Evolutionary conservation across 2,329 filamentous ascomycete genomes (phyloP).

Genomic region (Pezicula neosporulosa): DNA sequence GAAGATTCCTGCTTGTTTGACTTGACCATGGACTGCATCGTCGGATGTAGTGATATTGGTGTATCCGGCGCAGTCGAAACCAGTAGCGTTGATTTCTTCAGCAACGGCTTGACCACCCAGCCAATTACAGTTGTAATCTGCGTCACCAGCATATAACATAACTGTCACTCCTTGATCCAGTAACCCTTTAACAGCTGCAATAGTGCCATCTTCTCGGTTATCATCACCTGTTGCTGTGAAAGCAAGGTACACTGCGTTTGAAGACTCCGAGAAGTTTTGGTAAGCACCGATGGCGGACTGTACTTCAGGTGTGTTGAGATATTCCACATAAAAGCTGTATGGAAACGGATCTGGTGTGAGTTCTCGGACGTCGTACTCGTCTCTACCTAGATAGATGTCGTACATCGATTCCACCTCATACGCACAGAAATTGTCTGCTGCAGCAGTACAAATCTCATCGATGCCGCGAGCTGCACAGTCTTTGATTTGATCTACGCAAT

Average conservation of each 20-base stretch:
- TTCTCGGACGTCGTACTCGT: conserved; percentile 59
- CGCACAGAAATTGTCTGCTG: conserved; percentile 55
- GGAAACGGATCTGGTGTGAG: conserved; percentile 55
- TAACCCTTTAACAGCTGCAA: conserved; percentile 51
- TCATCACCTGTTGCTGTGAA: conserved; percentile 48
- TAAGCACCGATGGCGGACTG: conserved; percentile 56
- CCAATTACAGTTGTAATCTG: conserved; percentile 61
- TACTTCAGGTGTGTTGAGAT: conserved; percentile 52
- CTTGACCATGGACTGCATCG: conserved; percentile 61
- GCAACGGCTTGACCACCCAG: conserved; percentile 69
- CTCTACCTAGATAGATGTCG: conserved; percentile 47
- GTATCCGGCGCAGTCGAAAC: conserved; percentile 62
- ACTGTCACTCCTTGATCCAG: conserved; percentile 62
- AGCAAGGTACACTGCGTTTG: conserved; percentile 37
- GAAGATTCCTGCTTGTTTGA: conserved; percentile 71
- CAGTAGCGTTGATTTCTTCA: conserved; percentile 46
- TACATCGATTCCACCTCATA: conserved; percentile 48
- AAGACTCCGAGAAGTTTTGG: conserved; percentile 51
- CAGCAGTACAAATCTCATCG: conserved; percentile 46
- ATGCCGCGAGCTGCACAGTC: conserved; percentile 49
- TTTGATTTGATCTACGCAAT: conserved; percentile 54
- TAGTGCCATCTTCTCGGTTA: conserved; percentile 41
- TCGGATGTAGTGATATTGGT: conserved; percentile 65
- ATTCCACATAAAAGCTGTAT: conserved; percentile 49
- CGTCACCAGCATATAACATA: conserved; percentile 60